Conservation (phyloP, 495 filamentous ascomycete genomes). For the Aeminium ludgeri region DNA sequence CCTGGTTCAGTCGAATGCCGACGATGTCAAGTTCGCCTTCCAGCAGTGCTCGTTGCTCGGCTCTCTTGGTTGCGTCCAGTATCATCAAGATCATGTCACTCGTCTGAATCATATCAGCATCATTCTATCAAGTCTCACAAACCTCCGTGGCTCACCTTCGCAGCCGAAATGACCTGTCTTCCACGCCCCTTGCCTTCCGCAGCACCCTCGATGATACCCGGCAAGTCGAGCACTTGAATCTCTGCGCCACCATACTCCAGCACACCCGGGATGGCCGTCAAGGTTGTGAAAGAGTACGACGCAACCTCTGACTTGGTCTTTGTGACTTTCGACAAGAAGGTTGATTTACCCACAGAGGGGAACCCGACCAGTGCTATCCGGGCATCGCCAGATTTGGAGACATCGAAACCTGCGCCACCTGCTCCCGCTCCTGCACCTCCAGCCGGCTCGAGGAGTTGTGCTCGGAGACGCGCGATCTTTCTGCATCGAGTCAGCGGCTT, state of each 20-base stretch:
- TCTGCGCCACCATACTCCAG: constrained; percentile 97
- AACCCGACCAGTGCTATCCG: constrained; percentile 96
- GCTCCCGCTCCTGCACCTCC: constrained; percentile 51
- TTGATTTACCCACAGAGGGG: constrained; percentile 97
- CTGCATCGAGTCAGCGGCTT: constrained; percentile 27
- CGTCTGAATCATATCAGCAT: constrained; percentile 37
- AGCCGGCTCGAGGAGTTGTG: constrained; percentile 84
- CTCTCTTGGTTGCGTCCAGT: constrained; percentile 89
- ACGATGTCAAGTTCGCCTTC: constrained; percentile 93
- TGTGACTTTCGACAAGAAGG: constrained; percentile 95
- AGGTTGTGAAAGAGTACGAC: constrained; percentile 91
- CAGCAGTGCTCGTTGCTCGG: constrained; percentile 77
- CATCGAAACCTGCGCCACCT: constrained; percentile 77
- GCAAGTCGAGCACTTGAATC: constrained; percentile 95
- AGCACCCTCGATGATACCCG: constrained; percentile 96
- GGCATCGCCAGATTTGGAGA: constrained; percentile 92
- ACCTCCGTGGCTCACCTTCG: constrained; percentile 36
- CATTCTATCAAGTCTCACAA: neutral
- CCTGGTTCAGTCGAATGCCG: constrained; percentile 82
- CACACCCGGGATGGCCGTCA: constrained; percentile 95
- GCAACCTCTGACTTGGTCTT: constrained; percentile 96
- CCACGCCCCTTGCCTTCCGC: constrained; percentile 92
- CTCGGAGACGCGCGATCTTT: constrained; percentile 89
- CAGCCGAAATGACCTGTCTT: constrained; percentile 94
- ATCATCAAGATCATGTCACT: constrained; percentile 96